These are phyloP conservation scores for Nothomitra cinnamomea DNA, from an alignment of 2,329 filamentous ascomycete genomes.

Conservation along the genomic window DNA sequence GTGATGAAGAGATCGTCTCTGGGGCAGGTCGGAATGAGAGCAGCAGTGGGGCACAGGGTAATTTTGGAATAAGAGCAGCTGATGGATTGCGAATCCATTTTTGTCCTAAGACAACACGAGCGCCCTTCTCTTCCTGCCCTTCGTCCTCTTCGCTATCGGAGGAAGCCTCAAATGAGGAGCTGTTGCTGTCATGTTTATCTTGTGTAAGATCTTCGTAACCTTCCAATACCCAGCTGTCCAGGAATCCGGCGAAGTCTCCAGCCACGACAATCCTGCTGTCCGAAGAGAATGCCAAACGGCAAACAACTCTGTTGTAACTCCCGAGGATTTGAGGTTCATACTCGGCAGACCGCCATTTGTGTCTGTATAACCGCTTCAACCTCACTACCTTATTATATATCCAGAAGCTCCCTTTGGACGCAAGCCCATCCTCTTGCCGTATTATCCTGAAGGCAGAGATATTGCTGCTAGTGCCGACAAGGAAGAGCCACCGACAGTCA, in stretches of 20 bases:
- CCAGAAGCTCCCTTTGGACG: neutral
- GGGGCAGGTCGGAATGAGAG: slow-evolving; percentile 45
- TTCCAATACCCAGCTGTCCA: slow-evolving; percentile 72
- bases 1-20: neutral
- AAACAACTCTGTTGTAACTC: slow-evolving; percentile 61
- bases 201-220: slow-evolving; percentile 32
- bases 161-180: slow-evolving; percentile 18
- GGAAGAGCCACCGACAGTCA: slow-evolving; percentile 50
- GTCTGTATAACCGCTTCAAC: slow-evolving; percentile 1
- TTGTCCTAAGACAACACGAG: slow-evolving; percentile 35
- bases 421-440: neutral
- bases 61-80: slow-evolving; percentile 49
- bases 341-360: neutral
- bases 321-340: slow-evolving; percentile 46
- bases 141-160: slow-evolving; percentile 30
- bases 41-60: slow-evolving; percentile 46
- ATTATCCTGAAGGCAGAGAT: slow-evolving; percentile 15
- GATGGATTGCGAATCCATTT: slow-evolving; percentile 62
- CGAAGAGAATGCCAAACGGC: slow-evolving; percentile 58
- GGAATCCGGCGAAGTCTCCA: slow-evolving; percentile 65
- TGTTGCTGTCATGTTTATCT: slow-evolving; percentile 23
- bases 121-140: slow-evolving; percentile 22
- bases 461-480: slow-evolving; percentile 29
- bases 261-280: slow-evolving; percentile 66
- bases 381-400: neutral